Evolutionary conservation across 768 basidiomycete species (phyloP), one percentile per base, ranked within the genome.

Genomic region (Tulasnella sp.): DNA sequence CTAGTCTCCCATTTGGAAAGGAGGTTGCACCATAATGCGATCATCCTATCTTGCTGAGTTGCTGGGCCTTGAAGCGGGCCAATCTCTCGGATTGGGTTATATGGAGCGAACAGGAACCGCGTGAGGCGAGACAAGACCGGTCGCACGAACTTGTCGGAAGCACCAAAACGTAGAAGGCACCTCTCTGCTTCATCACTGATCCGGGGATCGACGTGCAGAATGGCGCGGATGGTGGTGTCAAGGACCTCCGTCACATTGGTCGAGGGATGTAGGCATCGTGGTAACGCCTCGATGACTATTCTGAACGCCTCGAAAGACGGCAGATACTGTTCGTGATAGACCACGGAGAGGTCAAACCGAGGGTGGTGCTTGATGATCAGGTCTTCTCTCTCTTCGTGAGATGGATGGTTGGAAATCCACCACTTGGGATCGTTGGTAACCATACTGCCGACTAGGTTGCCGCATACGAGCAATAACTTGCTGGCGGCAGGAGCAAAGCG

Each of bases 201-300:
- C 2, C 85, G 81, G 1, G 93, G 92, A 80, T 98, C 94, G 40
- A 95, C 90, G 80, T 97, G 96, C 35, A 94, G 87, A n/a, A 94
- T 88, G 1, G 92, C 93, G 44, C 90, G 89, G 70, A 96, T 86
- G 35, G 96, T 88, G 87, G 94, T 90, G 80, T 94, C 92, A 73
- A 94, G 86, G 0, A 90, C 89, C 61, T 92, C 91, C 15, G 86
- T 82, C 71, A 92, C 83, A 18, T 81, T 61, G 89, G 81, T 42
- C 89, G 83, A 85, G 2, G 87, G 84, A 81, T 91, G 89, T 61
- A 95, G 86, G 81, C 90, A 92, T 3, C 96, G 89, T 0, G 96
- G 96, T 90, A 95, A 92, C 6, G 93, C 89, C 79, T 92, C 91
- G 83, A 95, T 92, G 82, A 92, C 90, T 0, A 91, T 89, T 80